phyloP scores from a whole-genome alignment of 352 stramenopile genomes.

The Phytopythium cucurbitacearum region DNA sequence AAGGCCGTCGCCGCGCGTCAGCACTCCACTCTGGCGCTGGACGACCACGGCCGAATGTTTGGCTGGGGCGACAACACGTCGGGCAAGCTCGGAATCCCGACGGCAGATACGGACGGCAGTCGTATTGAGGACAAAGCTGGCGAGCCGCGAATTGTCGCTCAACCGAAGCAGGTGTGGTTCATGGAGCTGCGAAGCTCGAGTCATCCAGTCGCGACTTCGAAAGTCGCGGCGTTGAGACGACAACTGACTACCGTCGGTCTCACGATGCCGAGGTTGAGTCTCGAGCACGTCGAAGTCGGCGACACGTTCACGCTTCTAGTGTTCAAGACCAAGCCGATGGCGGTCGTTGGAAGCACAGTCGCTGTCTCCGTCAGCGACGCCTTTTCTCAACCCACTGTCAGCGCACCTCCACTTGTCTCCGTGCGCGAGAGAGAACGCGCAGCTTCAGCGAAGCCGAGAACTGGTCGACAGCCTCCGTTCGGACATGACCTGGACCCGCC shows the following conservation, averaged over 20 bases:
- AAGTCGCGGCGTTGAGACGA: conserved; percentile 24
- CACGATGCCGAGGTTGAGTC: conserved; percentile 21
- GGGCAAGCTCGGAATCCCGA: conserved; percentile 27
- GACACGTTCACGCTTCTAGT: conserved; percentile 43
- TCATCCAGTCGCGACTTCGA: conserved; percentile 11
- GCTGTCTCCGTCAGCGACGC: not conserved
- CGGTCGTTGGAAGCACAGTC: conserved; percentile 3
- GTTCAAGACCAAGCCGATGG: conserved; percentile 33
- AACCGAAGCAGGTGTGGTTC: conserved; percentile 37
- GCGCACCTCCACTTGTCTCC: too few species aligned
- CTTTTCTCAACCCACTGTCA: not conserved
- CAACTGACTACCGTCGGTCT: conserved; percentile 17
- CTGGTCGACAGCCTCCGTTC: not conserved
- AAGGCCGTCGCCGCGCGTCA: conserved; percentile 21
- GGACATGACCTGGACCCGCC: too few species aligned
- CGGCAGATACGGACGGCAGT: too few species aligned
- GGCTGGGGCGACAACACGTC: conserved; percentile 42
- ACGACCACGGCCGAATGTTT: conserved; percentile 47
- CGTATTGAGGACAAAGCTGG: too few species aligned
- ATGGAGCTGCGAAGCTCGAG: conserved; percentile 23
- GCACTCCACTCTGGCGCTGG: conserved; percentile 30
- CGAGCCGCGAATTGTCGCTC: too few species aligned
- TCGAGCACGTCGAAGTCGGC: conserved; percentile 35
- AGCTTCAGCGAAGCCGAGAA: too few species aligned
- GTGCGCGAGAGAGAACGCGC: too few species aligned